A percentile compares a stretch with the other conserved stretches of the same genome.
Evolutionary conservation across 2,329 filamentous ascomycete species (phyloP).

Genomic region (Capronia coronata): DNA sequence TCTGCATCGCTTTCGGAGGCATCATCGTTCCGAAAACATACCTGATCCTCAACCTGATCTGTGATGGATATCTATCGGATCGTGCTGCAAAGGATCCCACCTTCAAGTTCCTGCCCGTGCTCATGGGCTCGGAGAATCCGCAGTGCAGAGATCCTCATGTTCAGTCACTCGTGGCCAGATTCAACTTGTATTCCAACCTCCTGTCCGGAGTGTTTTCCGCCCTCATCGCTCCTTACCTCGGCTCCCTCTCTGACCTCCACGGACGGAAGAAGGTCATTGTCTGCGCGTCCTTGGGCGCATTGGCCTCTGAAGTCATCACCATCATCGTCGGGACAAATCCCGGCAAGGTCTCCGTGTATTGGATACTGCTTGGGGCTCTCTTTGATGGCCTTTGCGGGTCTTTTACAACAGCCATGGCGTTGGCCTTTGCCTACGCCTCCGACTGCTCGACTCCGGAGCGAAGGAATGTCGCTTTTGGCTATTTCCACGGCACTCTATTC

Average conservation of each 20-base stretch:
- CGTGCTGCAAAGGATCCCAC: slow-evolving; percentile 52
- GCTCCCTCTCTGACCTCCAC: slow-evolving; percentile 77
- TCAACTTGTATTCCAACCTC: slow-evolving; percentile 69
- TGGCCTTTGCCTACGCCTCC: slow-evolving; percentile 78
- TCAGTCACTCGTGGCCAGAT: slow-evolving; percentile 67
- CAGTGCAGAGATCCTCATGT: slow-evolving; percentile 77
- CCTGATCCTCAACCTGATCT: slow-evolving; percentile 76
- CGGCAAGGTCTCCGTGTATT: slow-evolving; percentile 65
- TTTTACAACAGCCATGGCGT: slow-evolving; percentile 73
- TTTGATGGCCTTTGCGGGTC: slow-evolving; percentile 82
- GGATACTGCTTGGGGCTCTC: slow-evolving; percentile 68
- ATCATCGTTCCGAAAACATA: slow-evolving; percentile 82
- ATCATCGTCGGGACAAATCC: slow-evolving; percentile 72
- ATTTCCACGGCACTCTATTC: slow-evolving; percentile 84
- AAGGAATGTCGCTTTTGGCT: slow-evolving; percentile 77
- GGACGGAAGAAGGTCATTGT: slow-evolving; percentile 71
- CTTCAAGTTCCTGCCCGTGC: slow-evolving; percentile 56
- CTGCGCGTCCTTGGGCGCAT: slow-evolving; percentile 65
- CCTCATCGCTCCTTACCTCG: slow-evolving; percentile 73
- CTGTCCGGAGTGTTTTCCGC: slow-evolving; percentile 71
- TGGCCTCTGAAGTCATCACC: slow-evolving; percentile 67
- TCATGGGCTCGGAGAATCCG: slow-evolving; percentile 63
- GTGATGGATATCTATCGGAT: slow-evolving; percentile 72
- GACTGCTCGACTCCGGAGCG: slow-evolving; percentile 78
- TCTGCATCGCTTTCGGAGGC: slow-evolving; percentile 79